Evolutionary conservation across 768 basidiomycete species (phyloP).

Genomic region (Tremella fuciformis): DNA sequence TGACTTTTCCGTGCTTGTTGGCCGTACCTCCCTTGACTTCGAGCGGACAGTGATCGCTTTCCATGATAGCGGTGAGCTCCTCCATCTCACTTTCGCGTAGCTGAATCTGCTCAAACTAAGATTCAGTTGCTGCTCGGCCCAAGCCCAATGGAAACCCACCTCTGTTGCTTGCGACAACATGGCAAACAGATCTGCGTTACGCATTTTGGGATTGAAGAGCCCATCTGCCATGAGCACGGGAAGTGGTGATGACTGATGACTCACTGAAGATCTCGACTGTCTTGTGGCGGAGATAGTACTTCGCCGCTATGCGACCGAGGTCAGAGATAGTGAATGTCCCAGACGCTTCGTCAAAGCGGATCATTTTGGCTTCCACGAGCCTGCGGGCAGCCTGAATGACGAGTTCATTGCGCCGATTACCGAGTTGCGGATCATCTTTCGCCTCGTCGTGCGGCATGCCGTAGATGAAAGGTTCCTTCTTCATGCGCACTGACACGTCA

Average conservation of each 20-base stretch:
- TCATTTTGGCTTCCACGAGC: slow-evolving; percentile 74
- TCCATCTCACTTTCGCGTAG: slow-evolving; percentile 81
- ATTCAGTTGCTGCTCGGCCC: slow-evolving; percentile 7
- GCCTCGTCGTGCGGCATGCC: slow-evolving; percentile 74
- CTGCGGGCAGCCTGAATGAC: slow-evolving; percentile 65
- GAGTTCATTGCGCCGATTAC: slow-evolving; percentile 66
- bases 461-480: slow-evolving; percentile 80
- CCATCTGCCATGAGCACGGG: slow-evolving; percentile 51
- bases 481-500: slow-evolving; percentile 68
- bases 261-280: slow-evolving; percentile 80
- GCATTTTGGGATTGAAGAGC: slow-evolving; percentile 74
- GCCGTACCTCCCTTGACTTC: slow-evolving; percentile 70
- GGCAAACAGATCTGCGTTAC: slow-evolving; percentile 82
- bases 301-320: slow-evolving; percentile 90
- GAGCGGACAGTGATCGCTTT: slow-evolving; percentile 64
- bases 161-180: slow-evolving; percentile 90
- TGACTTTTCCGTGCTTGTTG: slow-evolving; percentile 78
- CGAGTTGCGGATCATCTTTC: slow-evolving; percentile 69
- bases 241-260: slow-evolving; percentile 11
- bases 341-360: slow-evolving; percentile 63
- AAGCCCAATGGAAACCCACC: slow-evolving; percentile 54
- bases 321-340: slow-evolving; percentile 74
- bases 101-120: slow-evolving; percentile 90
- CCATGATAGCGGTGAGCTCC: slow-evolving; percentile 72
- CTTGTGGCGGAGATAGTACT: slow-evolving; percentile 84